Evolutionary conservation across 202 grass and related monocot species (phyloP), one percentile per base, ranked within the genome.

Genomic region (Zizania palustris): DNA sequence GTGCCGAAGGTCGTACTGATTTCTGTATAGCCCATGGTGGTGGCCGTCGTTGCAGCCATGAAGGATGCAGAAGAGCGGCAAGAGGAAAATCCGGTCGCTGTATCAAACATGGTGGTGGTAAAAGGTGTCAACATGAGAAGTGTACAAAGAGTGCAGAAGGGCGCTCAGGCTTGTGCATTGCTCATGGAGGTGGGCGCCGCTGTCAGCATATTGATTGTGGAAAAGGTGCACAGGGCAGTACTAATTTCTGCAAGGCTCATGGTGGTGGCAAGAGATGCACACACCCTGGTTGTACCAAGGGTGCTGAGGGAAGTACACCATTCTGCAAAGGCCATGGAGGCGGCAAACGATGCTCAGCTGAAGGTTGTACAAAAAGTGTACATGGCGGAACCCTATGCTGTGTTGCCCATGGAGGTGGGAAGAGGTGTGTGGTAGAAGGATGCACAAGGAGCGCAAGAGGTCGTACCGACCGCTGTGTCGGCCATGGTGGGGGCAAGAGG

Each of bases 321-420:
- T 99, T 93, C 67, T 99, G 96, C 48, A 99, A 99, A 63, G 85
- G 80, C 1, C 96, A 99, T 15, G 95, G 91, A 21, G 91, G 95
- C 9, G 95, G 95, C 5, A 98, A 98, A 40, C 89, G 91, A 41
- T 98, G 95, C 61, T 64, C 89, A 63, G 74, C 80, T 67, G 76
- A 85, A 9, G 77, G 56, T 45, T 98, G 95, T 64, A 69, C 70
- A 0, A 98, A 94, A 72, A 94, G 95, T 13, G 91, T 98, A 4
- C 95, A 98, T 45, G 89, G 91, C 4, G 91, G 95, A 6, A 98
- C 95, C 11, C 87, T 75, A 22, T 98, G 78, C 45, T 98, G 95
- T 50, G 95, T 94, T 22, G 85, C 87, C 9, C 91, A 98, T 62
- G 95, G 91, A 36, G 95, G 95, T 4, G 89, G 91, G 3, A 98